These are phyloP conservation scores for Pleurozium schreberi DNA, from an alignment of 225 moss, liverwort and hornwort genomes.

Conservation along the genomic window DNA sequence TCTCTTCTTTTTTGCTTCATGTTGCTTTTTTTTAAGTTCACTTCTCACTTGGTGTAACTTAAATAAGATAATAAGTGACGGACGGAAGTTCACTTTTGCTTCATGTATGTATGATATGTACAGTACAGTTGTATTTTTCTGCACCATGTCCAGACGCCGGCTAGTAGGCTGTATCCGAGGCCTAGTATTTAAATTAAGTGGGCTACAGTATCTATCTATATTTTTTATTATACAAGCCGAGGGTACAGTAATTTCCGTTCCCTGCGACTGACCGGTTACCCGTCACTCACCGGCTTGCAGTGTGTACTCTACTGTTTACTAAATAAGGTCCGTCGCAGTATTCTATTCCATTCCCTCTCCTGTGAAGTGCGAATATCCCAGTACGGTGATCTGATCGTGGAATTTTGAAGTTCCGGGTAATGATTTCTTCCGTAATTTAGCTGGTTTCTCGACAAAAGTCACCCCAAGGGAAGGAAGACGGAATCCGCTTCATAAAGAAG, in stretches of 20 bases:
- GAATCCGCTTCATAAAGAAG: background rate
- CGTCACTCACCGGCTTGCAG: background rate
- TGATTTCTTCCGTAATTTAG: constrained; percentile 5
- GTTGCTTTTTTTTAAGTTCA: background rate
- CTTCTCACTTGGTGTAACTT: background rate
- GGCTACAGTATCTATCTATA: too few species aligned
- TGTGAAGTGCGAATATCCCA: background rate
- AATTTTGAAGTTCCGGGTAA: background rate
- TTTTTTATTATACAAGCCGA: too few species aligned
- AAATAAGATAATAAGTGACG: background rate
- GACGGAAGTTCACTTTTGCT: background rate
- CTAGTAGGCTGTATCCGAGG: background rate
- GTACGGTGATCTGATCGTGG: background rate
- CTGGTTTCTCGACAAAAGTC: background rate
- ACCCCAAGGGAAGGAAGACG: background rate
- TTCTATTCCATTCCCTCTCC: background rate
- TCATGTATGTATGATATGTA: background rate
- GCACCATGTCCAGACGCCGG: background rate
- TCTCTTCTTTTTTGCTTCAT: background rate
- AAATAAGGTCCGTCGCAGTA: too few species aligned
- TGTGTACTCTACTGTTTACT: too few species aligned
- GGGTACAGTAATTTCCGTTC: background rate
- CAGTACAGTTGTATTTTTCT: background rate
- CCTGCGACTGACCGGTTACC: background rate
- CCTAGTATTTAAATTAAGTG: background rate